These are phyloP conservation scores for Starmera dryadoides DNA, from an alignment of 805 yeast genomes.

Conservation along the genomic window DNA sequence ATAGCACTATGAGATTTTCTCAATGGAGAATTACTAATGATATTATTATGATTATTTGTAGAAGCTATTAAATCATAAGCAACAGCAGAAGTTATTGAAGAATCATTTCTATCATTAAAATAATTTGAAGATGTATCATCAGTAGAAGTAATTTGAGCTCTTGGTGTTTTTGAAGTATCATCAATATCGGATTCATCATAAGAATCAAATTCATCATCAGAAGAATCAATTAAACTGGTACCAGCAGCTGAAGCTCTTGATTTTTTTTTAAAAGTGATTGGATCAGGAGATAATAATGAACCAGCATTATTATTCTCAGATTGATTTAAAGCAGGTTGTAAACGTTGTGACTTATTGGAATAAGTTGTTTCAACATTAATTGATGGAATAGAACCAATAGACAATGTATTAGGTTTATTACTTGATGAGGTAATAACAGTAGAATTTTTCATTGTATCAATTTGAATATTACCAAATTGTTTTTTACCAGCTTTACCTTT, in stretches of 20 bases:
- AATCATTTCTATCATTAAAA: not conserved
- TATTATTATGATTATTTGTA: slow-evolving; percentile 10
- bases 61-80: slow-evolving; percentile 6
- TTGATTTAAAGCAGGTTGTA: no score
- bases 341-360: no score
- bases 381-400: not conserved
- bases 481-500: slow-evolving; percentile 48
- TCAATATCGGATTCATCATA: slow-evolving; percentile 8
- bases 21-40: slow-evolving; percentile 9
- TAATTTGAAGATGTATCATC: slow-evolving; percentile 2
- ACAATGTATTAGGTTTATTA: not conserved
- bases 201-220: slow-evolving; percentile 1
- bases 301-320: not conserved
- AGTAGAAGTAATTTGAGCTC: slow-evolving; percentile 14
- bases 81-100: slow-evolving; percentile 7
- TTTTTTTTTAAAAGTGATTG: slow-evolving; percentile 2
- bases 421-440: not conserved
- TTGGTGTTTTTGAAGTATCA: slow-evolving; percentile 15
- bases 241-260: not conserved
- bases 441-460: not conserved
- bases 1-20: slow-evolving; percentile 21
- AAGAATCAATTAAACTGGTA: not conserved
- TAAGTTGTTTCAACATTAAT: no score
- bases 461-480: slow-evolving; percentile 4
- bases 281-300: slow-evolving; percentile 1